Percentiles rank a stretch among this genome's conserved stretches.
Conservation (phyloP, 768 basidiomycete genomes). For the Dioszegia aurantiaca region DNA sequence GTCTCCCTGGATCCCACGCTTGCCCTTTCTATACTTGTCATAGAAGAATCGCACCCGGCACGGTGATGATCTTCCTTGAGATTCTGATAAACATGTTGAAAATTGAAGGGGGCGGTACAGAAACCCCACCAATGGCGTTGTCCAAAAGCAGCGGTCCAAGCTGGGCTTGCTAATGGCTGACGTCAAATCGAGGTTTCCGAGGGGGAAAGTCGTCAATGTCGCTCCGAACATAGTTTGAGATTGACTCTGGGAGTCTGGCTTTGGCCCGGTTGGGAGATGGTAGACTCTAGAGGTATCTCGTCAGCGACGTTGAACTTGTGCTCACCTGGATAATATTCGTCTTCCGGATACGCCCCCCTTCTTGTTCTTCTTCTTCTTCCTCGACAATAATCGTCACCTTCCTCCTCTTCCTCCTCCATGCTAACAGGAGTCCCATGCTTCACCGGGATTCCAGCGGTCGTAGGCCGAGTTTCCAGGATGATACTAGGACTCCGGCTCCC, state of each 20-base stretch:
- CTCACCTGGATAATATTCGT: conserved; percentile 23
- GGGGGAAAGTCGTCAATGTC: conserved; percentile 13
- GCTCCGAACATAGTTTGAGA: background rate
- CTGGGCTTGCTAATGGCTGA: conserved; percentile 20
- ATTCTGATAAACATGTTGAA: conserved; percentile 83
- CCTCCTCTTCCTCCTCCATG: no score
- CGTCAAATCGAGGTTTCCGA: conserved; percentile 25
- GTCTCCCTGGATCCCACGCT: conserved; percentile 84
- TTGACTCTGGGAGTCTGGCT: conserved; percentile 4
- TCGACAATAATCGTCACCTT: no score
- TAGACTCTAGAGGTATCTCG: background rate
- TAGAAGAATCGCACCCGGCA: conserved; percentile 82
- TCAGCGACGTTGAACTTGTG: background rate
- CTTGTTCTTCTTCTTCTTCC: no score
- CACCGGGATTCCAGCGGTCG: no score
- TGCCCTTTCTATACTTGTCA: conserved; percentile 63
- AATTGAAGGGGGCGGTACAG: conserved; percentile 48
- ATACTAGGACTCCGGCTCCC: no score
- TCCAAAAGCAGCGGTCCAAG: conserved; percentile 34
- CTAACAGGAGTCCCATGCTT: no score
- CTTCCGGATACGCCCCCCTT: conserved; percentile 36
- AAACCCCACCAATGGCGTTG: conserved; percentile 21
- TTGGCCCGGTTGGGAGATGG: no score
- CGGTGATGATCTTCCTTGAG: conserved; percentile 90
- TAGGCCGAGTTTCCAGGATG: no score